A percentile compares a stretch with the other conserved stretches of the same genome.
These are phyloP conservation scores for Picochlorum sp. DNA, from an alignment of 139 green algal genomes.

Conservation along the genomic window DNA sequence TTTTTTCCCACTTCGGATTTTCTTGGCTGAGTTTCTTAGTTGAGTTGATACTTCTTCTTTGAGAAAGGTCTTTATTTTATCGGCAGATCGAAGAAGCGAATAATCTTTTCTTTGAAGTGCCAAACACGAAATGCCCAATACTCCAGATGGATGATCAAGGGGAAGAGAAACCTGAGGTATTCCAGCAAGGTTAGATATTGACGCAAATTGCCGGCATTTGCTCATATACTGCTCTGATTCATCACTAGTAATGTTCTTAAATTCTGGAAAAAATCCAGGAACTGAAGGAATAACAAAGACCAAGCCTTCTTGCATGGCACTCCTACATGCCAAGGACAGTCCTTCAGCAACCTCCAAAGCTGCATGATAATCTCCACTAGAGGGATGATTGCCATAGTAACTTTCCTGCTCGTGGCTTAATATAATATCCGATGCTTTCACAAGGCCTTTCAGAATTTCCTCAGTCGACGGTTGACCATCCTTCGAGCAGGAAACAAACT, in stretches of 20 bases:
- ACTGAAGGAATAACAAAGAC: constrained; percentile 24
- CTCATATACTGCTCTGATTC: too few relatives aligned
- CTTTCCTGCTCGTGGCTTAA: background rate
- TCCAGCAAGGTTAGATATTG: too few relatives aligned
- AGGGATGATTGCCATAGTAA: background rate
- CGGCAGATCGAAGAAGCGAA: too few relatives aligned
- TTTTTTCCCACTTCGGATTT: too few relatives aligned
- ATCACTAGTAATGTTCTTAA: background rate
- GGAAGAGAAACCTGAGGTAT: too few relatives aligned
- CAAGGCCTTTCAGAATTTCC: constrained; percentile 9
- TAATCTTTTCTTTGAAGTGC: too few relatives aligned
- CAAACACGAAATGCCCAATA: too few relatives aligned
- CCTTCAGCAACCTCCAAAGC: constrained; percentile 5
- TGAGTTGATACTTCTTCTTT: too few relatives aligned
- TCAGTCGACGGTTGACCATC: background rate
- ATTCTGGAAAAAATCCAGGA: background rate
- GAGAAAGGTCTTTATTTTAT: too few relatives aligned
- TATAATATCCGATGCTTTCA: background rate
- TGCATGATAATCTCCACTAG: background rate
- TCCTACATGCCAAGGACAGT: constrained; percentile 5
- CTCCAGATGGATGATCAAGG: too few relatives aligned
- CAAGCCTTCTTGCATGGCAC: constrained; percentile 16
- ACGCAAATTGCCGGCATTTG: too few relatives aligned
- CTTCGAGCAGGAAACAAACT: constrained; percentile 3
- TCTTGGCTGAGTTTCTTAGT: too few relatives aligned